Evolutionary conservation across 192 early-diverging fungal species (phyloP), one percentile per base, ranked within the genome.

Genomic region (Dissophora globulifera): DNA sequence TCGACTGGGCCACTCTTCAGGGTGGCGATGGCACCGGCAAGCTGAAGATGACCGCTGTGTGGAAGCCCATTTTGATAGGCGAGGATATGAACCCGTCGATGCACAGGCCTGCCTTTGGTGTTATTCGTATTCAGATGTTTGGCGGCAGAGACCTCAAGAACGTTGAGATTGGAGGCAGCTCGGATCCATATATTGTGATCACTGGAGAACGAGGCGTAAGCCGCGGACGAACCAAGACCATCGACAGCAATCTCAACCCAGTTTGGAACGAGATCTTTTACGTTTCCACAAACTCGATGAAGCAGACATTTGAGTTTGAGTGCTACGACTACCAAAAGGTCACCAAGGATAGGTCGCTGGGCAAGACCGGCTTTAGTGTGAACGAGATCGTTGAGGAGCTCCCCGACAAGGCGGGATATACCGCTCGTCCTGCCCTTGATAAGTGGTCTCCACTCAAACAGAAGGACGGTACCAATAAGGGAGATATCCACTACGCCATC

Each of bases 191-290:
- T 80, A 84, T 87, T 32, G 88, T 91, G 48, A 80, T 98, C 19
- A 74, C 56, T 49, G 66, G 69, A 27, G 55, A 64, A 11, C 69
- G 66, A 38, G 66, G 78, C 7, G 80, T 88, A 69, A 62, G 83
- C n/a, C 81, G 93, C 51, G 92, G 87, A 38, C 87, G 88, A 29
- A 95, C 95, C 15, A 88, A 91, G 30, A 85, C 90, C 68, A 92
- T 94, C 64, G 87, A 92, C 26, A 91, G 93, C 63, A 90, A 91
- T 19, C 69, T 97, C 55, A 88, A 95, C 53, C 97, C 97, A 1
- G 86, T 89, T 29, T 99, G 96, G 95, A 91, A 96, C 78, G 95
- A 96, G 82, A 88, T 88, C 25, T 86, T 93, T 32, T 96, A 94
- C 64, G 84, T 93, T 15, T 90, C 94, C n/a, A 84, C 91, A 51